Evolutionary conservation across 106 monocot species (phyloP), one percentile per base, ranked within the genome.

Genomic region (Hemerocallis citrina): DNA sequence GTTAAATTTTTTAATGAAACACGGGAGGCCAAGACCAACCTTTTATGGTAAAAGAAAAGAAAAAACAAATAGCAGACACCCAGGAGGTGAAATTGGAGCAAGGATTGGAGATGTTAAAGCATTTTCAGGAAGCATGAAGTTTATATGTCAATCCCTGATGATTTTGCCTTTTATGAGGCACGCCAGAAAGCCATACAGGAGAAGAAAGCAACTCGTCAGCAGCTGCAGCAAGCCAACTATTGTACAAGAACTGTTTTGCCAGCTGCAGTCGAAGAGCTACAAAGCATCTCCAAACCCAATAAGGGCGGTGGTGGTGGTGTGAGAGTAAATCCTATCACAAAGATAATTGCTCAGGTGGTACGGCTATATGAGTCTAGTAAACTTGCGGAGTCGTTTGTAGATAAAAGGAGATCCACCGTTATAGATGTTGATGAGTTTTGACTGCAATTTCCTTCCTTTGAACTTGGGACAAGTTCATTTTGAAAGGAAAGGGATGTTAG

Each of bases 31-130:
- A n/a, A n/a, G n/a, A n/a, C n/a, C n/a, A n/a, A n/a, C n/a, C n/a
- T n/a, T n/a, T n/a, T n/a, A n/a, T n/a, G n/a, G n/a, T n/a, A n/a
- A n/a, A n/a, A n/a, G n/a, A n/a, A n/a, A n/a, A n/a, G n/a, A n/a
- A n/a, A n/a, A n/a, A n/a, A n/a, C n/a, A n/a, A n/a, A n/a, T n/a
- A n/a, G n/a, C n/a, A n/a, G n/a, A n/a, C n/a, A n/a, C n/a, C n/a
- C n/a, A n/a, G n/a, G n/a, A 89, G 94, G 89, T 95, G 43, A 86
- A 83, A 51, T 54, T 95, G 59, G 86, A 95, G 42, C 94, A 89
- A 56, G 94, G 89, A 17, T 41, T 86, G 33, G 94, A 95, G 72
- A 89, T 95, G 81, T 67, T 95, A 33, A n/a, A 74, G 59, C 44
- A 77, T 95, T 44, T 86, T 89, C 49, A 95, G 89, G 66, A 80